Evolutionary conservation across 768 basidiomycete species (phyloP), one percentile per base, ranked within the genome.

Genomic region (Amanita thiersii): DNA sequence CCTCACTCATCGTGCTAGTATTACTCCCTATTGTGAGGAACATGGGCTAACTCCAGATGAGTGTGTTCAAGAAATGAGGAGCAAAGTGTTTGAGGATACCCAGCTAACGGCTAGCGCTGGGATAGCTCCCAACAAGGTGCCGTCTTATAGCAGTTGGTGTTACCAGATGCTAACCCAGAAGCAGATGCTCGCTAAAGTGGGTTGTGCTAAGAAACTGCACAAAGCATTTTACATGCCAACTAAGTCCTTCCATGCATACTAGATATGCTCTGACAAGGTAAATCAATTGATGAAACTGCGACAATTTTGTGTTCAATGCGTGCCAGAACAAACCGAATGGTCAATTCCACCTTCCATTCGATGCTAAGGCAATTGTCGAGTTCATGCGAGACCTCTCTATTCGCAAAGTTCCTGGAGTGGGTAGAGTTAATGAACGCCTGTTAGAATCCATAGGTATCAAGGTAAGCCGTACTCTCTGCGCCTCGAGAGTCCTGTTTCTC

Each of bases 261-360:
- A 92, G 86, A 93, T 94, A 24, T 92, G 88, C 57, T 94, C 92
- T 20, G 92, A 97, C 60, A 90, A 84, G 68, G 85, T 83, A 29
- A 12, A 50, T 49, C 19, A 6, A 37, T 44, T 39, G 19, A 36
- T 25, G 38, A 33, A 20, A 32, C 24, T 20, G 5, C 23, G 19
- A 32, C 21, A 47, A 17, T 43, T 26, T 40, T 14, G 19, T 31
- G 40, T 15, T 30, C 43, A 33, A 46, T 28, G 8, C 29, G 17
- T 31, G 21, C 26, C 14, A 87, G 81, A 94, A 97, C 59, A 97
- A 97, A 61, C 93, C 92, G 2, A 88, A 94, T 53, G 92, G 91
- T 9, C 92, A 96, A 59, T 97, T 77, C 49, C 72, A 74, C 50
- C 73, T 96, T 17, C 61, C 76, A 2, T 88, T 84, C 51, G 73